Evolutionary conservation across 176 grass and related monocot species (phyloP), one percentile per base, ranked within the genome.

Genomic region (Elaeis guineensis): DNA sequence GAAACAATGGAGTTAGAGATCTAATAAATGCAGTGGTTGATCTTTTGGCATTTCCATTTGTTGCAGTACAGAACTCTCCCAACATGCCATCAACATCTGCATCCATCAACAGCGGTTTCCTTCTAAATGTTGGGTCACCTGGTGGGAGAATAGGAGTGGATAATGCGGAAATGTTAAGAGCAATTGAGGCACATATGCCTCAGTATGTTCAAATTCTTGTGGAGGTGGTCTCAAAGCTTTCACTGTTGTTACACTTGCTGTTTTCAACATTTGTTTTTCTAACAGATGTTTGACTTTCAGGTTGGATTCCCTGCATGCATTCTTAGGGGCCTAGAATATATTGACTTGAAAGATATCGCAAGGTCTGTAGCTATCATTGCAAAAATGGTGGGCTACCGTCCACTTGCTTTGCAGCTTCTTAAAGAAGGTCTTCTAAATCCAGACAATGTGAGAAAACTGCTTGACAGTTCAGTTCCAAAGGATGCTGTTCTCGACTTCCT

Each of bases 31-130:
- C 72, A 20, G 72, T 91, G 12, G 84, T 91, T 69, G 87, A 97
- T 80, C 71, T 97, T 56, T 78, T 97, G 76, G 93, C 93, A 63
- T 97, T 97, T 69, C 83, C 87, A 59, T 91, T 97, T 80, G 92
- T 97, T 18, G 92, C 92, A 58, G 70, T 91, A 53, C 87, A 97
- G 74, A 97, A 87, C 62, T 87, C 83, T 66, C 83, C 92, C 65
- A 87, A 75, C 56, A 84, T 91, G 58, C 76, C 87, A 26, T 81
- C 82, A 51, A 73, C 83, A 19, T 80, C 84, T 61, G 93, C 93
- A 51, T 97, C 87, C 29, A 85, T 91, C 25, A 97, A 91, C 64
- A 88, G 92, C 75, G 92, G 92, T 16, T 97, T 87, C 70, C 82
- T 97, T 65, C 79, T 97, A 24, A 97, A 91, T 74, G 54, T 71